These are phyloP conservation scores for Cydonia oblonga DNA, from an alignment of 331 rosid species.

Conservation along the genomic window DNA sequence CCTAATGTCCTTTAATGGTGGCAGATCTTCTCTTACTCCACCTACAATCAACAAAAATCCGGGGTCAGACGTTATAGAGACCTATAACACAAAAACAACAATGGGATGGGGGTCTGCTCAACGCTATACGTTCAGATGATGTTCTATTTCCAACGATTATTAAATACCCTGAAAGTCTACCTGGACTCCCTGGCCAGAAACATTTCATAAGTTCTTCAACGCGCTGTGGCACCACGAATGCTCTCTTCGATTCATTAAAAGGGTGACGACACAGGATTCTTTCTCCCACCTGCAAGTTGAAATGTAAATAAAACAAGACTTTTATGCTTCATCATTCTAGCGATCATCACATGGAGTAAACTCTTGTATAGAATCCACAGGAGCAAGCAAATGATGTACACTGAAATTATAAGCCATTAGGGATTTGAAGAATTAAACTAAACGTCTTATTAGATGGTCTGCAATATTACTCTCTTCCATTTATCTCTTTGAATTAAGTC, in stretches of 20 bases:
- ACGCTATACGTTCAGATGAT: neutral
- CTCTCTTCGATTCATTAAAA: constrained; percentile 94
- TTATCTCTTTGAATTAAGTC: no score
- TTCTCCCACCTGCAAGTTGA: constrained; percentile 70
- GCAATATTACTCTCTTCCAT: neutral
- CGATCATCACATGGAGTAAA: neutral
- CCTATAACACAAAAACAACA: neutral
- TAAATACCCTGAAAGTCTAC: constrained; percentile 29
- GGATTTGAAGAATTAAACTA: neutral
- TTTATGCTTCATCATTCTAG: neutral
- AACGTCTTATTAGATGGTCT: neutral
- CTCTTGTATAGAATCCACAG: neutral
- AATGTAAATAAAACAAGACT: constrained; percentile 3
- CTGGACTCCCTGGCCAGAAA: constrained; percentile 76
- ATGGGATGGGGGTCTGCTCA: neutral
- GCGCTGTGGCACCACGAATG: constrained; percentile 89
- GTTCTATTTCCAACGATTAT: neutral
- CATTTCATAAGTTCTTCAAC: constrained; percentile 92
- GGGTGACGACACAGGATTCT: constrained; percentile 93
- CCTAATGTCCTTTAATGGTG: constrained; percentile 57
- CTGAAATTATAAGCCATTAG: neutral
- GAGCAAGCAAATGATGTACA: neutral
- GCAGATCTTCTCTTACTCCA: constrained; percentile 48
- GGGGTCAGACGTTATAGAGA: neutral
- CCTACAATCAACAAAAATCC: constrained; percentile 24